Evolutionary conservation across 306 rosid species (phyloP).

Genomic region (Pachyrhizus erosus): DNA sequence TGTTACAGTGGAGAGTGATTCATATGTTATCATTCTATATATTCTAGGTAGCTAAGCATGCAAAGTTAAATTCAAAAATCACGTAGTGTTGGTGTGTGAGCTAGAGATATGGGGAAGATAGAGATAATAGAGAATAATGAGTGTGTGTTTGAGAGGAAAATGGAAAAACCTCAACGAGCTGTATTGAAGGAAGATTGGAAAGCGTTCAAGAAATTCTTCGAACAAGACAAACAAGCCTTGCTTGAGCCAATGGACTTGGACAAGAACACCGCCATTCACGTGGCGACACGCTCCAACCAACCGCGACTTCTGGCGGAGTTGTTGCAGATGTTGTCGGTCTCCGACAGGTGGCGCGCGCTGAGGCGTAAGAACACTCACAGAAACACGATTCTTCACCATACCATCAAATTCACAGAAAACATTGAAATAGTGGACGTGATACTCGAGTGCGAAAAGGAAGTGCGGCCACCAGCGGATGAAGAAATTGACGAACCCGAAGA

Average conservation of each 20-base stretch:
- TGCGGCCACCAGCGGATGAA: background rate
- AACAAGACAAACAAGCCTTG: background rate
- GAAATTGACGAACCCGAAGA: background rate
- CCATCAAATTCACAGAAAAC: background rate
- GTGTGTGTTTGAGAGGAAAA: background rate
- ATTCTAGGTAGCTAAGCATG: background rate
- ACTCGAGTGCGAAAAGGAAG: background rate
- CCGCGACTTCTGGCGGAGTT: background rate
- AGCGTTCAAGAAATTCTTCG: constrained; percentile 10
- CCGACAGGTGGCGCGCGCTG: background rate
- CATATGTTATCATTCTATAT: too few species aligned
- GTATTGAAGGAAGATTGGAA: background rate
- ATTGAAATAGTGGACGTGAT: background rate
- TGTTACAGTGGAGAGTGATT: too few species aligned
- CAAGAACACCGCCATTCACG: constrained; percentile 16
- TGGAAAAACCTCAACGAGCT: background rate
- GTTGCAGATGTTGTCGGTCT: background rate
- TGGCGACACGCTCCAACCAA: background rate
- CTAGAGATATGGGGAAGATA: background rate
- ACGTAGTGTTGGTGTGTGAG: background rate
- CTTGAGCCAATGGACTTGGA: constrained; percentile 6
- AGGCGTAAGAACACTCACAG: background rate
- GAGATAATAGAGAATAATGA: background rate
- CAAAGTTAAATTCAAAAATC: background rate
- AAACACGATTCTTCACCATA: background rate